A percentile compares a stretch with the other conserved stretches of the same genome.
Conservation (phyloP, 1,284 basidiomycete genomes). For the Ceratorhiza oryzae-sativae region DNA sequence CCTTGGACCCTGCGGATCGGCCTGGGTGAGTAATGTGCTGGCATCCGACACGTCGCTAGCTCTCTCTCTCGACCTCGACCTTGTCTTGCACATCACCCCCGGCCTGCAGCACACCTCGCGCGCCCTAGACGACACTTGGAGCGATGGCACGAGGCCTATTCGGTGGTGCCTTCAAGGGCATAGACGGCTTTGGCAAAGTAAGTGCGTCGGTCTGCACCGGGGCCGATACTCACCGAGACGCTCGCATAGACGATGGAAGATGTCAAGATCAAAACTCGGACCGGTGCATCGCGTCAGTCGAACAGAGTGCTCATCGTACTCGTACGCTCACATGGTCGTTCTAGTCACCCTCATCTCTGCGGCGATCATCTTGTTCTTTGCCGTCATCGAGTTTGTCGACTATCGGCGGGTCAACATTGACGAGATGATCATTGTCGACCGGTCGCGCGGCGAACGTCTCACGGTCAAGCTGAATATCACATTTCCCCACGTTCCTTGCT, state of each 20-base stretch:
- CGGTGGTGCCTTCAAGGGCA: slow-evolving; percentile 77
- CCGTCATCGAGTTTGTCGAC: slow-evolving; percentile 93
- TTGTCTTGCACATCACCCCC: background rate
- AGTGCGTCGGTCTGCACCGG: slow-evolving; percentile 40
- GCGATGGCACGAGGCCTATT: slow-evolving; percentile 69
- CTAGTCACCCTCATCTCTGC: slow-evolving; percentile 51
- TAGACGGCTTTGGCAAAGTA: slow-evolving; percentile 99
- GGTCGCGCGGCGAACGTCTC: slow-evolving; percentile 92
- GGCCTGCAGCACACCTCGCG: background rate
- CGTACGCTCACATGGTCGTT: background rate
- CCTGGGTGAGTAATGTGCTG: background rate
- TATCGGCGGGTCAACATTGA: slow-evolving; percentile 88
- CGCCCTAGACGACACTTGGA: slow-evolving; percentile 34
- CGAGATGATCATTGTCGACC: slow-evolving; percentile 91
- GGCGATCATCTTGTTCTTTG: slow-evolving; percentile 90
- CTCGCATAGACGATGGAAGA: slow-evolving; percentile 87
- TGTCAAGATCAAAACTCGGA: slow-evolving; percentile 96
- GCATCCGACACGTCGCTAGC: background rate
- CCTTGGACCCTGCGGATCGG: background rate
- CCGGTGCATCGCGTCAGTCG: slow-evolving; percentile 83
- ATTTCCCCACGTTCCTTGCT: slow-evolving; percentile 97
- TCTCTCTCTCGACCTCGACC: background rate
- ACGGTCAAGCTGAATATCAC: slow-evolving; percentile 92
- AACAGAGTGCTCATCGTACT: background rate
- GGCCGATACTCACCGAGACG: background rate